Evolutionary conservation across 768 basidiomycete species (phyloP), one percentile per base, ranked within the genome.

Genomic region (Mycena belliarum): DNA sequence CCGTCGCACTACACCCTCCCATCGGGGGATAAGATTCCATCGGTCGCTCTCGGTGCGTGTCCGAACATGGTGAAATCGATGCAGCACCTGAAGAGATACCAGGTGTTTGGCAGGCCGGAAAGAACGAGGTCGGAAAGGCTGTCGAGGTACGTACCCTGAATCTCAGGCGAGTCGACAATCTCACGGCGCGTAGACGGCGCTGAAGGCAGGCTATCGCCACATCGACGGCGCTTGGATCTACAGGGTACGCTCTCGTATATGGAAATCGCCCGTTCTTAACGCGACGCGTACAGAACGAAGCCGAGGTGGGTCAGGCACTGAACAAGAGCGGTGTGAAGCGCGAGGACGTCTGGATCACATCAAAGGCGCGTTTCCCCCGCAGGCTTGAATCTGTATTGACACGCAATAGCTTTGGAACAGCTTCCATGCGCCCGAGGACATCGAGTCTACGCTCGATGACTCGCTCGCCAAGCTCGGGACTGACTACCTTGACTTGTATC

Each of bases 141-240:
- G 87, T 91, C 57, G 84, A 83, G 75, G 85, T 80, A 21, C 33
- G 64, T 44, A 4, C 11, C 6, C 8, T 35, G 11, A 6, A 14
- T 14, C 15, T 35, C 6, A 8, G n/a, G n/a, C n/a, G n/a, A 20
- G 6, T 20, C 41, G 4, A 42, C 21, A 32, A 11, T 38, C 28
- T 50, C 24, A 35, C 53, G 21, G 43, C 29, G 53, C 25, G 12
- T 50, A 86, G 82, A 73, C 80, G 4, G 88, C 88, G 2, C 67
- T 90, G 52, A 73, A 76, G 24, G 73, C 81, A 6, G 88, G 88
- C 0, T 90, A 90, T 63, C 77, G 82, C 58, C 88, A 89, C 65
- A 87, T 90, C 43, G 88, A 89, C 61, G 87, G 82, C 18, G 88
- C 88, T 38, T 90, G 87, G 87, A 75, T 78, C 44, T 91, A 90